Conservation (phyloP, 2,329 filamentous ascomycete species). For the Scedosporium minutisporum region DNA sequence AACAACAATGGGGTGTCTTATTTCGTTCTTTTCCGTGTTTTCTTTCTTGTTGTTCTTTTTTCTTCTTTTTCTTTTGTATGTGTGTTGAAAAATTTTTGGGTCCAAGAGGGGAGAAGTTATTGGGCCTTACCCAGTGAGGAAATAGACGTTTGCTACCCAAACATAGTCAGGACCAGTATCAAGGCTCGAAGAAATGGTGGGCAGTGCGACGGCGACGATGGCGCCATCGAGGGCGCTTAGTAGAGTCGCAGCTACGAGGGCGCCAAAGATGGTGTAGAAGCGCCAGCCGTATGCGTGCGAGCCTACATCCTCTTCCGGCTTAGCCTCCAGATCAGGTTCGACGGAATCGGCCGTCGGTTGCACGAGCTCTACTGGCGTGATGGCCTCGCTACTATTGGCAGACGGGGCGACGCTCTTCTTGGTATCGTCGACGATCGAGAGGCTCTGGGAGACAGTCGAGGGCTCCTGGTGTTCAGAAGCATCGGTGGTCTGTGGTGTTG, state of each 20-base stretch:
- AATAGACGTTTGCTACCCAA: slow-evolving; percentile 15
- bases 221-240: slow-evolving; percentile 14
- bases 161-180: slow-evolving; percentile 10
- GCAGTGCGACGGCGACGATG: slow-evolving; percentile 14
- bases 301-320: neutral
- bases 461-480: neutral
- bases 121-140: slow-evolving; percentile 10
- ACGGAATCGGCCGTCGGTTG: neutral
- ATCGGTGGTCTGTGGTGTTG: neutral
- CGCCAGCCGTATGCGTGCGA: slow-evolving; percentile 1
- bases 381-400: neutral
- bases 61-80: too few relatives aligned
- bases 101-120: neutral
- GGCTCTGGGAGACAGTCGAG: neutral
- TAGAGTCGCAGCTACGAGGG: slow-evolving; percentile 6
- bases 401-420: neutral
- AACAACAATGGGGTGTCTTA: neutral
- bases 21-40: too few relatives aligned
- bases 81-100: too few relatives aligned
- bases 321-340: neutral
- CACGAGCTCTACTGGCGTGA: neutral
- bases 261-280: slow-evolving; percentile 8
- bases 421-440: neutral
- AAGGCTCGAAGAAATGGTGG: slow-evolving; percentile 12
- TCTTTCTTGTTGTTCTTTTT: too few relatives aligned